Evolutionary conservation across 1,139 yeast genomes (phyloP).

Genomic region (Schwanniomyces etchellsii): DNA sequence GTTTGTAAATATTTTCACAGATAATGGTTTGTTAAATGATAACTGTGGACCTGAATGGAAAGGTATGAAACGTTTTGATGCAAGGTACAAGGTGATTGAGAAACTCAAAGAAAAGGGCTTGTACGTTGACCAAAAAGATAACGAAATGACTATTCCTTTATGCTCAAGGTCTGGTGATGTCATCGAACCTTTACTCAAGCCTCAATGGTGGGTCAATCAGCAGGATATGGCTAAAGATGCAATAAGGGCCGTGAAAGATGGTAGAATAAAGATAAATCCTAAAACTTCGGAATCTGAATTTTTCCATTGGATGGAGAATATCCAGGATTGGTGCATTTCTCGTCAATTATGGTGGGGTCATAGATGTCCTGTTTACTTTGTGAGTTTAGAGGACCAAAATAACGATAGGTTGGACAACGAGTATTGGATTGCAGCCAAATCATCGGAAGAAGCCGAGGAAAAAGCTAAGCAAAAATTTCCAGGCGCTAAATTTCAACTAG

Average conservation of each 20-base stretch:
- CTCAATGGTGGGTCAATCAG: conserved; percentile 99
- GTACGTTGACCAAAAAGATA: conserved; percentile 79
- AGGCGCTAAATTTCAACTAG: conserved; percentile 62
- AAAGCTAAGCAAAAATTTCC: conserved; percentile 78
- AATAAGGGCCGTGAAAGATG: conserved; percentile 76
- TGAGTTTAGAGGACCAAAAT: conserved; percentile 66
- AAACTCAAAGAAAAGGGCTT: conserved; percentile 70
- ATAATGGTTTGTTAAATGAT: conserved; percentile 81
- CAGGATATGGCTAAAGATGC: conserved; percentile 86
- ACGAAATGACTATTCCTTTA: conserved; percentile 90
- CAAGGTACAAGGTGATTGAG: conserved; percentile 81
- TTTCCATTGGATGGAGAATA: conserved; percentile 92
- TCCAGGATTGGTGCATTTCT: conserved; percentile 99
- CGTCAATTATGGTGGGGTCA: conserved; percentile 99
- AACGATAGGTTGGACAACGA: conserved; percentile 59
- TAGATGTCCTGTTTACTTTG: conserved; percentile 94
- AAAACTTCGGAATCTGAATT: conserved; percentile 89
- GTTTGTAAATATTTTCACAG: conserved; percentile 84
- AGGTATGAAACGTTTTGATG: conserved; percentile 92
- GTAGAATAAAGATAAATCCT: conserved; percentile 78
- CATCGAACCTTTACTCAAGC: conserved; percentile 93
- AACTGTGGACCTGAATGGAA: conserved; percentile 84
- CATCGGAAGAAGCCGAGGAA: conserved; percentile 70
- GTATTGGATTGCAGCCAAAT: conserved; percentile 91
- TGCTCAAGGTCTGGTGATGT: conserved; percentile 97